phyloP scores from a whole-genome alignment of 345 rosid species.

The Adansonia digitata region DNA sequence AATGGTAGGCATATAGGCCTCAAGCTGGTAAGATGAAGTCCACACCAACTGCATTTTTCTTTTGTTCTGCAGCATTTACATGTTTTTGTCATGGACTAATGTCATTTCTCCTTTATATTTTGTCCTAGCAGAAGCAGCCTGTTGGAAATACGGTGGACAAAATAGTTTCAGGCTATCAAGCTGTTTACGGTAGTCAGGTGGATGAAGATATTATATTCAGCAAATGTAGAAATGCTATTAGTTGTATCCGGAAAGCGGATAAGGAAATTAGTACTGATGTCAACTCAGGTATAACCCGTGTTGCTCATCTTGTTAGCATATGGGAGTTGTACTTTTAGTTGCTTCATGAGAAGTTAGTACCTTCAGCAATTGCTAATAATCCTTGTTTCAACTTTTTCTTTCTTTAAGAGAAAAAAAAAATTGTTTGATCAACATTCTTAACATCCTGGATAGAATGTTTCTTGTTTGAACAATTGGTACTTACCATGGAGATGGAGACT shows the following conservation, averaged over 20 bases:
- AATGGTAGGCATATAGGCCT: constrained; percentile 44
- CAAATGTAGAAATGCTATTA: constrained; percentile 59
- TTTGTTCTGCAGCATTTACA: background rate
- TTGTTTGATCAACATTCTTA: background rate
- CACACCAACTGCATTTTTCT: constrained; percentile 3
- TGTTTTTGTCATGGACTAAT: constrained; percentile 6
- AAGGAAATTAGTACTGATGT: constrained; percentile 50
- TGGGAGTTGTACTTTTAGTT: background rate
- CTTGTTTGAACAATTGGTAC: background rate
- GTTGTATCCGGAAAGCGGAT: constrained; percentile 45
- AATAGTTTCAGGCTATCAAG: constrained; percentile 66
- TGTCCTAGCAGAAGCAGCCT: constrained; percentile 48
- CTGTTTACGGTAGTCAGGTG: constrained; percentile 44
- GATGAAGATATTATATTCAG: constrained; percentile 59
- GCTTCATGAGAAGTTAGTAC: background rate
- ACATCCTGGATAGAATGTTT: background rate
- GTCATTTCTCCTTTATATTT: constrained; percentile 13
- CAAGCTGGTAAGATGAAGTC: constrained; percentile 47
- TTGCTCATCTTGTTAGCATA: background rate
- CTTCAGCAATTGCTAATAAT: background rate
- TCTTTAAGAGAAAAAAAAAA: background rate
- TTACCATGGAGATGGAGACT: background rate
- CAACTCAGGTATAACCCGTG: constrained; percentile 53
- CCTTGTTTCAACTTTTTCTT: background rate
- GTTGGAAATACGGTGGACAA: constrained; percentile 54